Evolutionary conservation across 495 filamentous ascomycete genomes (phyloP).

Genomic region (Hyaloscypha hepaticicola): DNA sequence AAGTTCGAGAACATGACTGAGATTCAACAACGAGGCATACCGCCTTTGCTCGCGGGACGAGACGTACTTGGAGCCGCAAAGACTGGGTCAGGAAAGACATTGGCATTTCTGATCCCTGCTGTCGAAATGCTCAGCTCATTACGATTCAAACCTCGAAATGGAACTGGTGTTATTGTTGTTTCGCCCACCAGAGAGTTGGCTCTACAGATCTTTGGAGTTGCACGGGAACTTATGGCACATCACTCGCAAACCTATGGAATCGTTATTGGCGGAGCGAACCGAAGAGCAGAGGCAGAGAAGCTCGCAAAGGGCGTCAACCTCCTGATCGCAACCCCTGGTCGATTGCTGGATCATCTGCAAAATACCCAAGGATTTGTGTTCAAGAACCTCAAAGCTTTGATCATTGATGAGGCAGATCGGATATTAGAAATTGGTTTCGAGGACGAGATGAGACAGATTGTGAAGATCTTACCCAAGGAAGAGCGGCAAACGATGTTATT

Average conservation of each 20-base stretch:
- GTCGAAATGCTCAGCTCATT: conserved; percentile 91
- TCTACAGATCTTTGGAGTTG: conserved; percentile 94
- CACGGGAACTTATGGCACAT: conserved; percentile 81
- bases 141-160: conserved; percentile 67
- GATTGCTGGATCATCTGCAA: conserved; percentile 90
- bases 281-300: conserved; percentile 90
- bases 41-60: conserved; percentile 81
- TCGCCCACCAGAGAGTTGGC: conserved; percentile 89
- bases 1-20: conserved; percentile 94
- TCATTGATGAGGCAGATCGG: conserved; percentile 91
- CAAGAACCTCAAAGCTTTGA: conserved; percentile 85
- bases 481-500: conserved; percentile 96
- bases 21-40: conserved; percentile 86
- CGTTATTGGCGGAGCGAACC: conserved; percentile 92
- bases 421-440: conserved; percentile 98
- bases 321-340: conserved; percentile 88
- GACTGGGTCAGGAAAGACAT: conserved; percentile 93
- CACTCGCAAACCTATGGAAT: conserved; percentile 95
- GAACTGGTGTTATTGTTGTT: conserved; percentile 84
- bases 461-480: conserved; percentile 89
- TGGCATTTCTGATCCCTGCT: conserved; percentile 92
- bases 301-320: conserved; percentile 92
- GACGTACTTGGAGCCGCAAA: conserved; percentile 97
- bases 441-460: conserved; percentile 95
- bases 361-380: conserved; percentile 90